These are phyloP conservation scores for Talaromyces atroroseus DNA, from an alignment of 2,329 filamentous ascomycete species.

Conservation along the genomic window DNA sequence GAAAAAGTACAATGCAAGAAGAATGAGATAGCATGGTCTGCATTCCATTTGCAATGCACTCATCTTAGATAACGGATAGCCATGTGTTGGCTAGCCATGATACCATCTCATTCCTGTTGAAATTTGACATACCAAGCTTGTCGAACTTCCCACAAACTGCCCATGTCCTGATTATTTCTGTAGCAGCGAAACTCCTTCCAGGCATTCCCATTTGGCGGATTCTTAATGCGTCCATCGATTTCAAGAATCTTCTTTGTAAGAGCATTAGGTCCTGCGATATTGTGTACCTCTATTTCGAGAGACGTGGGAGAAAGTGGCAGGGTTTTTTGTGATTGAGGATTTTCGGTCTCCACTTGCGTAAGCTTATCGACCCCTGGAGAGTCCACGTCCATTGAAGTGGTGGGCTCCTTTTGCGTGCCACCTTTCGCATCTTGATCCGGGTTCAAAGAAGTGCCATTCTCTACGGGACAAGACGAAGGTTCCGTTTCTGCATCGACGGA, in stretches of 20 bases:
- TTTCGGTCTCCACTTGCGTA: neutral
- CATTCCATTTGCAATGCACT: neutral
- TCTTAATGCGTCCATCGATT: conserved; percentile 34
- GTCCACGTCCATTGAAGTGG: neutral
- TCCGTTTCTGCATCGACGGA: neutral
- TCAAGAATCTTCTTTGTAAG: conserved; percentile 33
- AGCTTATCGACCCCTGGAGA: neutral
- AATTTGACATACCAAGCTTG: conserved; percentile 32
- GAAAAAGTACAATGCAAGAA: neutral
- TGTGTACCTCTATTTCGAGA: conserved; percentile 22
- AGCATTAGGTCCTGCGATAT: conserved; percentile 24
- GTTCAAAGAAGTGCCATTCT: neutral
- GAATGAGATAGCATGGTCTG: neutral
- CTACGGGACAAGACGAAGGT: neutral
- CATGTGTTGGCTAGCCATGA: neutral
- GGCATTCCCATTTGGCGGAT: conserved; percentile 31
- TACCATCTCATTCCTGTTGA: conserved; percentile 17
- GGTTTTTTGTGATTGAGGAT: conserved; percentile 11
- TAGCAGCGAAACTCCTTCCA: conserved; percentile 42
- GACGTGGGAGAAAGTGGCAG: neutral
- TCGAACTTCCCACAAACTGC: conserved; percentile 40
- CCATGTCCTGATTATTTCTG: conserved; percentile 43
- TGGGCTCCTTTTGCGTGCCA: neutral
- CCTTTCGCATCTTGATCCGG: neutral
- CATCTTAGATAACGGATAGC: neutral